A percentile compares a stretch with the other conserved stretches of the same genome.
phyloP scores from a whole-genome alignment of 139 green algal genomes.

The Parachlorella kessleri region DNA sequence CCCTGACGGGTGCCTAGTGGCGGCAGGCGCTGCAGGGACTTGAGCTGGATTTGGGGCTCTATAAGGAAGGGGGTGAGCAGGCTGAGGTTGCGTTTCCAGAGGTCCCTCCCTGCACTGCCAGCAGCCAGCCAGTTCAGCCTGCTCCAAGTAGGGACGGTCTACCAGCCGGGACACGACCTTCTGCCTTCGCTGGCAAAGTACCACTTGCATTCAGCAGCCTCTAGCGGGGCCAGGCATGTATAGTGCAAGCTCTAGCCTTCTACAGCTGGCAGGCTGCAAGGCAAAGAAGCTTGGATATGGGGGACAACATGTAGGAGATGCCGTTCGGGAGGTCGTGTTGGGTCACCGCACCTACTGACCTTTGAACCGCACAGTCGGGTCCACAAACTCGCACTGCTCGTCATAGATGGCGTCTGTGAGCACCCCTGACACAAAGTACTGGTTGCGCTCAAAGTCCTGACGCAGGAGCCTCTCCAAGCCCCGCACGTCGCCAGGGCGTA shows the following conservation, averaged over 20 bases:
- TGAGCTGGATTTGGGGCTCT: conserved; percentile 40
- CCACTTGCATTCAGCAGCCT: too few relatives aligned
- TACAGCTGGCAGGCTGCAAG: too few relatives aligned
- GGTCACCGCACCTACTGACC: too few relatives aligned
- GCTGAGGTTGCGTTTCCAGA: conserved; percentile 64
- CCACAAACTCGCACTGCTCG: conserved; percentile 59
- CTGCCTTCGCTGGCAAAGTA: too few relatives aligned
- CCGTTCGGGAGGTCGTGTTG: too few relatives aligned
- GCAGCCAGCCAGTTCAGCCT: too few relatives aligned
- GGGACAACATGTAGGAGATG: too few relatives aligned
- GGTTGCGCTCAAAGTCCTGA: conserved; percentile 5
- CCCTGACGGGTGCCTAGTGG: not conserved
- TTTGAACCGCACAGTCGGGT: conserved; percentile 65
- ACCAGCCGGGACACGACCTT: too few relatives aligned
- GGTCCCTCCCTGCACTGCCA: conserved; percentile 40
- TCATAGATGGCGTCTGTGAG: conserved; percentile 62
- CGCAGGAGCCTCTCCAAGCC: conserved; percentile 14
- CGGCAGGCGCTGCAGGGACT: conserved; percentile 21
- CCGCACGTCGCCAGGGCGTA: conserved; percentile 24
- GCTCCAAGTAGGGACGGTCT: too few relatives aligned
- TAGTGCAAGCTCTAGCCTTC: too few relatives aligned
- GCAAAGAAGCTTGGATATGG: too few relatives aligned
- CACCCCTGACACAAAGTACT: conserved; percentile 46
- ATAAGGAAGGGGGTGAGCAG: conserved; percentile 63
- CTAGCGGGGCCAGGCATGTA: too few relatives aligned